Evolutionary conservation across 2,329 filamentous ascomycete species (phyloP), one percentile per base, ranked within the genome.

Genomic region (Alternaria dauci): DNA sequence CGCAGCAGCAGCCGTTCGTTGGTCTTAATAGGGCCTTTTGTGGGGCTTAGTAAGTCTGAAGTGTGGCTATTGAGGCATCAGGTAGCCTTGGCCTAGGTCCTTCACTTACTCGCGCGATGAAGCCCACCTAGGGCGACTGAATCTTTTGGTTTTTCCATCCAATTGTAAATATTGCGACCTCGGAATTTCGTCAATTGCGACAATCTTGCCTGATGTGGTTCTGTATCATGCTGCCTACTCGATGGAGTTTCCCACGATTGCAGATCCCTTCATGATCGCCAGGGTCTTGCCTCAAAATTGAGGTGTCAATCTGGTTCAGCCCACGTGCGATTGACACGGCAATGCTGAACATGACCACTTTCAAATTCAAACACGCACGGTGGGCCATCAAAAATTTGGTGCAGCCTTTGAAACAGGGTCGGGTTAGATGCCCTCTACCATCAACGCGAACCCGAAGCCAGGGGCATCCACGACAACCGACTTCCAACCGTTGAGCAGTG

Each of bases 41-140:
- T 39, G 55, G 48, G 50, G 25, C 26, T 4, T 39, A n/a, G 8
- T 32, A 12, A 25, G 30, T 8, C 11, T 42, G 39, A 46, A 53
- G 14, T 36, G 5, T 50, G n/a, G 16, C n/a, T 36, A 36, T 43
- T 44, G 32, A 58, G 41, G 41, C 41, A 18, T 39, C 18, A 41
- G 18, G 25, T 52, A 41, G 39, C 47, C 41, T 53, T 53, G 32
- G 48, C 48, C 48, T 30, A 16, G 48, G 6, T 30, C 55, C 18
- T 6, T 18, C 34, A 28, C 48, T n/a, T 41, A 41, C 43, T 47
- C 26, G 39, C 39, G 30, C 20, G 11, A n/a, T 12, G 39, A 23
- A n/a, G 20, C 44, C 11, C 28, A 34, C 28, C 18, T 23, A 48
- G 44, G 44, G 44, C 44, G 28, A 48, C 44, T 48, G 18, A 30